Percentiles rank a stretch among this genome's conserved stretches.
Evolutionary conservation across 2,329 filamentous ascomycete species (phyloP).

Genomic region (Fusarium aywerte): DNA sequence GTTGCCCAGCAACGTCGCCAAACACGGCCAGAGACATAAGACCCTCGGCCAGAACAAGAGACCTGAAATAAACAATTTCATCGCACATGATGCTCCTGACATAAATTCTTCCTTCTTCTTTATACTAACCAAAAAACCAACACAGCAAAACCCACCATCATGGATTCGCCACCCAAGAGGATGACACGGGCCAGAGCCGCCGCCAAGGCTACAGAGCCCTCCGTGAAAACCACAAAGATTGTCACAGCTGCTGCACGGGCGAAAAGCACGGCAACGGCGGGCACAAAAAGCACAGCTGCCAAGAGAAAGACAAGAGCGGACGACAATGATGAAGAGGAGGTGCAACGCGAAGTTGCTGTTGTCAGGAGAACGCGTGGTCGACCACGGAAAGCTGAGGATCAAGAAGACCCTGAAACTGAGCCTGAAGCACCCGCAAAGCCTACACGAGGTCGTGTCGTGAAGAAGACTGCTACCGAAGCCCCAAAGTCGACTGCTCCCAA

Average conservation of each 20-base stretch:
- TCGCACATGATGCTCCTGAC: conserved; percentile 44
- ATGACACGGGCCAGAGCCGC: conserved; percentile 64
- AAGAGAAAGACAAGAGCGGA: conserved; percentile 66
- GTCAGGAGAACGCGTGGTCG: conserved; percentile 56
- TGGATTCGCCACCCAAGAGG: conserved; percentile 70
- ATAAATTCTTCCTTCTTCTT: conserved; percentile 30
- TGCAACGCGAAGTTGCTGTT: conserved; percentile 47
- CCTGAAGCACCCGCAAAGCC: conserved; percentile 42
- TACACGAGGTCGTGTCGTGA: conserved; percentile 46
- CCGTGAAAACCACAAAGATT: conserved; percentile 57
- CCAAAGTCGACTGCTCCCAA: conserved; percentile 41
- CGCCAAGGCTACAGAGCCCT: conserved; percentile 54
- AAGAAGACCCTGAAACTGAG: conserved; percentile 34
- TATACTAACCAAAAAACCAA: conserved; percentile 43
- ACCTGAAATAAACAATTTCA: conserved; percentile 38
- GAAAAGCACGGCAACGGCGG: conserved; percentile 52
- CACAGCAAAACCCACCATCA: conserved; percentile 47
- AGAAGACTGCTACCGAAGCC: conserved; percentile 44
- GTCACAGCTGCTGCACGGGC: conserved; percentile 62
- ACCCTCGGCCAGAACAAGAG: conserved; percentile 19
- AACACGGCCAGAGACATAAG: conserved; percentile 43
- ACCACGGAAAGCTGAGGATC: conserved; percentile 55
- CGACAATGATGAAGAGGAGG: conserved; percentile 61
- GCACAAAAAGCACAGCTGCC: conserved; percentile 51
- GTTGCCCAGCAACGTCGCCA: conserved; percentile 46